These are phyloP conservation scores for Capsicum chinense DNA, from an alignment of 257 asterid genomes.

Conservation along the genomic window DNA sequence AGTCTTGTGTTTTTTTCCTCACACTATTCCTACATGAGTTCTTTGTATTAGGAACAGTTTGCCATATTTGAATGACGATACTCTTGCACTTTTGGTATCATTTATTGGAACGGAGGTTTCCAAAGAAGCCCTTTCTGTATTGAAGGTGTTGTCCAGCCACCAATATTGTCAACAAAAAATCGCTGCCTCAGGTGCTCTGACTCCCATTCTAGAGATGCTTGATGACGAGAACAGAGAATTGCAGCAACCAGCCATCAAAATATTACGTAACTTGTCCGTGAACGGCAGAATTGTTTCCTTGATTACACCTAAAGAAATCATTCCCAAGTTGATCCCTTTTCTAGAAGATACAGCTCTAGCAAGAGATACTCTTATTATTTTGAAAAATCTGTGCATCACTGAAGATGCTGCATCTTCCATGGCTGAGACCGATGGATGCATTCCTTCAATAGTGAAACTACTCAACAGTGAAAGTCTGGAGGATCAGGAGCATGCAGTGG, in stretches of 20 bases:
- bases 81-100: constrained; percentile 59
- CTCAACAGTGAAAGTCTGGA: constrained; percentile 63
- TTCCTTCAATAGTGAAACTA: constrained; percentile 50
- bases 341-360: constrained; percentile 65
- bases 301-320: background rate
- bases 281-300: constrained; percentile 24
- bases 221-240: constrained; percentile 50
- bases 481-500: constrained; percentile 92
- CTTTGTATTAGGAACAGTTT: constrained; percentile 46
- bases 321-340: constrained; percentile 24
- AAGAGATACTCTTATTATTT: constrained; percentile 73
- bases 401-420: constrained; percentile 52
- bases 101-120: constrained; percentile 69
- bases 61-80: constrained; percentile 56
- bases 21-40: constrained; percentile 29
- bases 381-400: constrained; percentile 61
- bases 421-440: constrained; percentile 56
- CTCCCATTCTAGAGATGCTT: constrained; percentile 55
- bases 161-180: constrained; percentile 41
- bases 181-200: constrained; percentile 58
- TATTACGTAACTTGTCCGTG: constrained; percentile 55
- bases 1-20: background rate
- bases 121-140: constrained; percentile 60
- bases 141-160: constrained; percentile 52
- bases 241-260: constrained; percentile 59